Base-by-base conservation (phyloP, 805 yeast species). In the Ogataea wickerhamii region DNA sequence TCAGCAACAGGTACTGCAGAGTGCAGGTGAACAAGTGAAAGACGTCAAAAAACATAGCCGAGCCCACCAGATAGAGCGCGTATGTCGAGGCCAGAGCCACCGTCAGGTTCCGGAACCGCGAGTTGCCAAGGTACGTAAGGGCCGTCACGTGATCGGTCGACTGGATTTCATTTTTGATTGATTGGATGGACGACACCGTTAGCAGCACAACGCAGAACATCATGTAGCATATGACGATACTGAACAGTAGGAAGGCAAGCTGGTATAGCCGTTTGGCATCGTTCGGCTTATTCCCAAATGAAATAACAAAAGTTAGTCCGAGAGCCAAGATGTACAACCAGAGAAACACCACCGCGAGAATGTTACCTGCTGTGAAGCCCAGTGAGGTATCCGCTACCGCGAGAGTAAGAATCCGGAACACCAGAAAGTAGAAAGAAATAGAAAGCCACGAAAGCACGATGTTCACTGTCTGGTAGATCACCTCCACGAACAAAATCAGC, bases 231-330 rank as follows among this genome's bases (percentile, higher is more conserved):
- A 88, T 87, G 44, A 91, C 66, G 3, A 85, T 64, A 1, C 95
- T 88, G 61, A 89, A 91, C 49, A 88, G 72, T 7, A 71, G 62
- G 32, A 85, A 84, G 31, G 87, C 82, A 6, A 77, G 65, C 36
- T 78, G 61, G 56, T 91, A 91, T 48, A 87, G 77, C 48, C 69
- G 70, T 37, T 78, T 78, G 0, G 96, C 87, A 37, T 96, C 96
- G 47, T 81, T 75, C 3, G 98, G 98, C 20, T 93, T 80, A 58
- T 91, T 91, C 53, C 98, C 98, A 58, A 91, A 82, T 6, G 95
- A 86, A 41, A 91, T 68, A 32, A 91, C 84, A 60, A 91, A 89
- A 7, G 95, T 85, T 19, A 88, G 73, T 11, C 82, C 79, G 3
- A 89, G 63, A 11, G 88, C 80, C 1, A 79, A 78, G 34, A 83